Base-by-base conservation (phyloP, 805 yeast genomes). In the Yamadazyma scolyti region DNA sequence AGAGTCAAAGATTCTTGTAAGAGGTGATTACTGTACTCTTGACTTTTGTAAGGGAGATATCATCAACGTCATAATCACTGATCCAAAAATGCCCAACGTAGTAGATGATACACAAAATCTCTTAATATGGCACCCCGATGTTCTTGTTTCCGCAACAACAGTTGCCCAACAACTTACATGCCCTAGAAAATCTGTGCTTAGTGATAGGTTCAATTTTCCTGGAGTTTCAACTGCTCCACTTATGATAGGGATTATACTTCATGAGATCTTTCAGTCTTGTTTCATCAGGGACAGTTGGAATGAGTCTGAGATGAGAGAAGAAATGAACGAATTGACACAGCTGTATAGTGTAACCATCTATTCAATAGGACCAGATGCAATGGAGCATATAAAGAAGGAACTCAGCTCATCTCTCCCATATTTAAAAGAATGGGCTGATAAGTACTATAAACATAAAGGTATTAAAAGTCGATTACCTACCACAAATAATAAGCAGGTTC, bases 61-160 rank as follows among this genome's bases (percentile, higher is more conserved):
- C 0, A 64, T 83, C 11, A 85, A 83, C 52, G 55, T 82, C 4
- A 64, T 83, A 8, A 71, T 79, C 4, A 68, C 70, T 1, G 47
- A 58, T 29, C 47, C 56, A 16, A 43, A 47, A 3, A 56, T 52
- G 23, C 68, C 71, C 1, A 56, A 53, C 12, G 40, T 78, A 3
- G 69, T 81, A 6, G 84, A 80, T 42, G 70, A 71, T 36, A 57
- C 68, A 20, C 70, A 70, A 18, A 77, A 82, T 43, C 51, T 88
- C n/a, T 55, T 89, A 17, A 70, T 90, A 13, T 72, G 93, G 71
- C 75, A 83, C 42, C 98, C 98, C 0, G 97, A 93, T 50, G 58
- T 75, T 4, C 57, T 93, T 9, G 58, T 90, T 0, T 75, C 96
- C 0, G 88, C 96, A 2, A 93, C 97, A 0, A 61, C 80, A 4